Percentiles rank a stretch among this genome's conserved stretches.
Conservation (phyloP, 352 stramenopile species). For the Globisporangium polare region DNA sequence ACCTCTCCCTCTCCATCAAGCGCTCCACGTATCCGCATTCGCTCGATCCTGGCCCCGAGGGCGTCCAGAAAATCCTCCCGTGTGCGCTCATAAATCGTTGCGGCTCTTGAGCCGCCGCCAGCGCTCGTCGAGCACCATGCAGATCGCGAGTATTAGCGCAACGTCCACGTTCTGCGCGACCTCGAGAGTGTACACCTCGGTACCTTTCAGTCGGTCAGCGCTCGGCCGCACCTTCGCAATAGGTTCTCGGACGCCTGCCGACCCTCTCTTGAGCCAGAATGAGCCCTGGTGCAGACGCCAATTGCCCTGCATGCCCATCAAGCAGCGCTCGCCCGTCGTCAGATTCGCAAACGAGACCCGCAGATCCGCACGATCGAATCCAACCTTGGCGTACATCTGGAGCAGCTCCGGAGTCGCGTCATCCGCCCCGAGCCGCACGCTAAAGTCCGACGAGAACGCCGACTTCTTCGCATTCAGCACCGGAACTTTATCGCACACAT, state of each 20-base stretch:
- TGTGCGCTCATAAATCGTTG: too few relatives aligned
- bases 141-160: constrained; percentile 13
- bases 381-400: background rate
- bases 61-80: too few relatives aligned
- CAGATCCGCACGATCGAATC: background rate
- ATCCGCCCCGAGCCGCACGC: background rate
- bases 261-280: constrained; percentile 1
- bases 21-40: too few relatives aligned
- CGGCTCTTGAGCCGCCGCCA: background rate
- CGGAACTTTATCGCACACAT: background rate
- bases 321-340: background rate
- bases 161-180: constrained; percentile 12
- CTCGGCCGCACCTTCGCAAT: background rate
- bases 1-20: too few relatives aligned
- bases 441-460: background rate
- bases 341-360: background rate
- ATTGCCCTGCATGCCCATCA: constrained; percentile 1
- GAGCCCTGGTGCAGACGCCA: background rate
- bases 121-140: constrained; percentile 13
- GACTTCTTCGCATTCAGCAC: background rate
- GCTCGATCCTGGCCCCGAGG: too few relatives aligned
- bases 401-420: background rate
- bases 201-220: background rate
- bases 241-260: background rate
- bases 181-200: constrained; percentile 10